Base-by-base conservation (phyloP, 768 basidiomycete genomes). In the Leccinum variicolor region DNA sequence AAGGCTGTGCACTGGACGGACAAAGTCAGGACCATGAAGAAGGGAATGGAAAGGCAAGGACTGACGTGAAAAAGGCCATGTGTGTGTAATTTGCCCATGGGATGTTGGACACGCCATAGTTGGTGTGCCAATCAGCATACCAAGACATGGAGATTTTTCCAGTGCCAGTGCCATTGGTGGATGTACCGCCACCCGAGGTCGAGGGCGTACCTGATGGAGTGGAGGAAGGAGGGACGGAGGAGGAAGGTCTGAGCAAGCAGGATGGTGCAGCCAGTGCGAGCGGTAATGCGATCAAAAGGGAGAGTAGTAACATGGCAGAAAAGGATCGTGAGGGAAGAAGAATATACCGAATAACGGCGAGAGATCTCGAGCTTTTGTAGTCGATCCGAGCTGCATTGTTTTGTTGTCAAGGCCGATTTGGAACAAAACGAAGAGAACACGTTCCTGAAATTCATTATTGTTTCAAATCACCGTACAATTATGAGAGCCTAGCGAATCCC, bases 91-190 rank as follows among this genome's bases (percentile, higher is more conserved):
- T 81, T 4, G 68, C 66, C 89, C 89, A 92, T 57, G 76, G 77
- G 62, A 92, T 77, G 43, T 80, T 74, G 25, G 76, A 72, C 26
- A 86, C 74, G 1, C 81, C 74, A 1, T 72, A 74, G 31, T 71
- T 62, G 25, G 80, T 69, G 66, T 87, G 84, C 84, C 84, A 92
- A 47, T 84, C 83, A 28, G 87, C 83, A 63, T 78, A 89, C 88
- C 89, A 91, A 15, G 84, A 77, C 49, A 81, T 74, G n/a, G 84
- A 76, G 15, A 86, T 75, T 50, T 48, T 60, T 6, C 70, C 66
- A 58, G 26, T 62, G 62, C 70, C 66, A 58, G 26, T 64, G 62
- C 67, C 62, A 63, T 65, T 67, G n/a, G n/a, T n/a, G n/a, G n/a
- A n/a, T n/a, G n/a, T n/a, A 34, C 62, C 36, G 46, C 58, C 63